Conservation (phyloP, 192 early-diverging fungal species). For the Backusella psychrophila region DNA sequence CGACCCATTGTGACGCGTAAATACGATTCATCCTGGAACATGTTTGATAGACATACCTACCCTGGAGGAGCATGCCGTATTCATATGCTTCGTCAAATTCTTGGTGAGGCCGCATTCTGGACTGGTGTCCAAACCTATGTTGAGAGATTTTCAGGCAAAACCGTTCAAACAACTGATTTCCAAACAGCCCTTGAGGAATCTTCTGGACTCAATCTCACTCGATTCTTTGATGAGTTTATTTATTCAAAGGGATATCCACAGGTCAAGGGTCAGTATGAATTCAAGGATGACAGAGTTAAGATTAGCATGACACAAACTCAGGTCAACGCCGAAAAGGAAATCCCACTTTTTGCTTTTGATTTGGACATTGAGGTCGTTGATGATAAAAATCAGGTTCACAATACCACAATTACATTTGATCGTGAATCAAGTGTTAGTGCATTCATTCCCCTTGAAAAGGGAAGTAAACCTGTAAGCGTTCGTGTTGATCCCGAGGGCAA, state of each 20-base stretch:
- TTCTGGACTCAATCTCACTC: slow-evolving; percentile 54
- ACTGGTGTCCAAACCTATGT: slow-evolving; percentile 44
- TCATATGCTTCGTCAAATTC: slow-evolving; percentile 48
- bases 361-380: slow-evolving; percentile 45
- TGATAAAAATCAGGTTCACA: slow-evolving; percentile 12
- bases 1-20: slow-evolving; percentile 49
- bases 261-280: slow-evolving; percentile 51
- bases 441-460: slow-evolving; percentile 25
- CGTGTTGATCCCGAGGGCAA: slow-evolving; percentile 48
- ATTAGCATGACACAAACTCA: slow-evolving; percentile 52
- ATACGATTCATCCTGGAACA: slow-evolving; percentile 48
- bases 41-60: slow-evolving; percentile 55
- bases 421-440: slow-evolving; percentile 26
- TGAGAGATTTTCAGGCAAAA: slow-evolving; percentile 32
- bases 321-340: slow-evolving; percentile 22
- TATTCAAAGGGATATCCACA: slow-evolving; percentile 60
- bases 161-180: slow-evolving; percentile 53
- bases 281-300: slow-evolving; percentile 57
- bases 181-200: slow-evolving; percentile 49
- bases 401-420: slow-evolving; percentile 17
- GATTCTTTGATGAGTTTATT: slow-evolving; percentile 69
- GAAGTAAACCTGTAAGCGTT: slow-evolving; percentile 30
- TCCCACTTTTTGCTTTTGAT: slow-evolving; percentile 45
- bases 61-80: slow-evolving; percentile 51
- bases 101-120: slow-evolving; percentile 52